Evolutionary conservation across 768 basidiomycete species (phyloP).

Genomic region (Neoboletus brunneissimus): DNA sequence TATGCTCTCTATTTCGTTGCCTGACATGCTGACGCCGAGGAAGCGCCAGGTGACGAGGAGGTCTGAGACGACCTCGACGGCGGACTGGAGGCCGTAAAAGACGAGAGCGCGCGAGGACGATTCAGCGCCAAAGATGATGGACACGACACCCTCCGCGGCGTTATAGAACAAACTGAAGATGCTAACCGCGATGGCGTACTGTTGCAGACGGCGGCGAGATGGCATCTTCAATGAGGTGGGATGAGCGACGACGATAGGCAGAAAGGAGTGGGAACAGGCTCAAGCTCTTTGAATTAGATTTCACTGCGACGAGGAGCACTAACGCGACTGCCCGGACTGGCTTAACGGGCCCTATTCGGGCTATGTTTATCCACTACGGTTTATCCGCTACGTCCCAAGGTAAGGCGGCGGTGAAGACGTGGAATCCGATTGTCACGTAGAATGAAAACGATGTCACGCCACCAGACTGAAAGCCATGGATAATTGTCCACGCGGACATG

Average conservation of each 20-base stretch:
- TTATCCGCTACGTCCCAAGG: neutral
- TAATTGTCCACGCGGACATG: neutral
- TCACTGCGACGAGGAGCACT: neutral
- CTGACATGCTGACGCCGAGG: slow-evolving; percentile 30
- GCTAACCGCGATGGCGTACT: slow-evolving; percentile 43
- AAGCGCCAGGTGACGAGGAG: slow-evolving; percentile 47
- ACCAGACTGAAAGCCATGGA: neutral
- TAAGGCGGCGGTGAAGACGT: neutral
- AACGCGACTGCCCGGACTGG: neutral
- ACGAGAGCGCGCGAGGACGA: slow-evolving; percentile 43
- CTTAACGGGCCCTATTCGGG: neutral
- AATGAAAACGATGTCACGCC: neutral
- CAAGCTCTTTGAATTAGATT: neutral
- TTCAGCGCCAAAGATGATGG: slow-evolving; percentile 44
- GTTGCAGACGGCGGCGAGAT: slow-evolving; percentile 20
- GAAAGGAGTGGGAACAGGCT: neutral
- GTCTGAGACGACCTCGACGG: slow-evolving; percentile 45
- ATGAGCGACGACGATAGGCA: neutral
- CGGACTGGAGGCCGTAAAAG: slow-evolving; percentile 50
- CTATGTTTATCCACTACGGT: no score
- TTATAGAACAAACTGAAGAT: slow-evolving; percentile 39
- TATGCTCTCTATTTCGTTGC: slow-evolving; percentile 27
- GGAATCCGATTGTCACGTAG: neutral
- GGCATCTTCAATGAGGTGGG: slow-evolving; percentile 13
- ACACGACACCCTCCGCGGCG: slow-evolving; percentile 42